Percentiles rank a stretch among this genome's conserved stretches.
Evolutionary conservation across 179 eudicot species (phyloP).

Genomic region (Drosera spatulata): DNA sequence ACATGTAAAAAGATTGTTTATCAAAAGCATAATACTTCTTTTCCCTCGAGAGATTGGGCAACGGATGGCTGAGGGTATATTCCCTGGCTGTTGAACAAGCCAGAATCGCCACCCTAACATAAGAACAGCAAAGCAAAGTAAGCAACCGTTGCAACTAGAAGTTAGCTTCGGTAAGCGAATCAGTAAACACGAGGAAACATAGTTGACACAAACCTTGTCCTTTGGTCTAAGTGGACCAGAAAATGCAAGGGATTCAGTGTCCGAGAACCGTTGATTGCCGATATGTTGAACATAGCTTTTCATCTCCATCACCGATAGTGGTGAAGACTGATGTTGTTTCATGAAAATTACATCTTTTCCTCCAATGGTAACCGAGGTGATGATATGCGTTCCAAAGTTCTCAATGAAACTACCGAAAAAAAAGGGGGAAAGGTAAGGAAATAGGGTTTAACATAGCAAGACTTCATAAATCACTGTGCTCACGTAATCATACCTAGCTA

Average conservation of each 20-base stretch:
- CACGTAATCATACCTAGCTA: conserved; percentile 51
- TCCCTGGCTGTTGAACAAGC: conserved; percentile 81
- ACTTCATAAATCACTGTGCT: too few species aligned
- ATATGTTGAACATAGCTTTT: conserved; percentile 80
- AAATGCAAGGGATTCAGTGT: conserved; percentile 39
- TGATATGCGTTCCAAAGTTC: conserved; percentile 84
- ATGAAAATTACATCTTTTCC: conserved; percentile 86
- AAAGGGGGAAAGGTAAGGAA: too few species aligned
- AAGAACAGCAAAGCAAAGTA: conserved; percentile 4
- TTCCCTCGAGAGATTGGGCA: conserved; percentile 52
- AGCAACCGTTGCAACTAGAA: not conserved
- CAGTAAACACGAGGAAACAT: not conserved
- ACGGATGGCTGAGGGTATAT: conserved; percentile 75
- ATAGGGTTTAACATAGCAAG: too few species aligned
- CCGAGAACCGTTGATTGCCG: conserved; percentile 71
- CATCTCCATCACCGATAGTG: conserved; percentile 55
- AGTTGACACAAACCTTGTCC: conserved; percentile 57
- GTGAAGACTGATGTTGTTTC: conserved; percentile 71
- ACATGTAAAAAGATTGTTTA: not conserved
- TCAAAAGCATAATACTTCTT: conserved; percentile 23
- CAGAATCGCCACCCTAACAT: conserved; percentile 62
- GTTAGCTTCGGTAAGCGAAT: not conserved
- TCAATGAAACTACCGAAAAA: conserved; percentile 59
- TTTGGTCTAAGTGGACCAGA: conserved; percentile 76
- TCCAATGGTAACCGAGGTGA: conserved; percentile 78